Base-by-base conservation (phyloP, 371 early-diverging fungal genomes). In the Mortierella sp. region DNA sequence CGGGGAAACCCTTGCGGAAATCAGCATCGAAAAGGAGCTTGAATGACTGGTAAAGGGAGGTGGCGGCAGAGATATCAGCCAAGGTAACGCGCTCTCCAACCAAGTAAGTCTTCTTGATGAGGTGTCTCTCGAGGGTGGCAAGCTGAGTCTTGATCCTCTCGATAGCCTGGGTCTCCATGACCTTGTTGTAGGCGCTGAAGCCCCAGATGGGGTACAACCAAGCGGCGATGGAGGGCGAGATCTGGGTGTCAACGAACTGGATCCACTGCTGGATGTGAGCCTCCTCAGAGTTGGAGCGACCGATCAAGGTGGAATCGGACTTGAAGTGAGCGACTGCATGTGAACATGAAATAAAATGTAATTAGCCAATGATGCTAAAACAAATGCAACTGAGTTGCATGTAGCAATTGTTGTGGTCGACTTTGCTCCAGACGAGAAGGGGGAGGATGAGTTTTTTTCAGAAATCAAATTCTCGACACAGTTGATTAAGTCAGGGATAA, bases 61-160 rank as follows among this genome's bases (percentile, higher is more conserved):
- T 79, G 74, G 88, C 91, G 55, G 93, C 82, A 72, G 88, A 72
- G 80, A 97, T 92, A 86, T 97, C 98, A 63, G 98, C 98, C 41
- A 96, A 83, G 76, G 98, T 97, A 80, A 97, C 79, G 65, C 87
- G 88, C 86, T 97, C 96, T 69, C 96, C 97, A 52, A 97, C 97
- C 68, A 97, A 87, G 92, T 90, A 97, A 74, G 97, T 96, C 86
- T 90, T 90, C 89, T 86, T 89, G 69, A 90, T 69, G 24, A 97
- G 86, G 76, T 93, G 87, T 65, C 88, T 86, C 90, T 97, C 90
- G 52, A 97, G 86, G 60, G 86, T 91, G 65, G 69, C 81, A 66
- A 97, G 84, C 76, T 89, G 86, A 52, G 88, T 83, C 86, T 89
- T 87, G 78, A 90, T 67, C 68, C 88, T 86, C 81, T 92, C 91